phyloP scores from a whole-genome alignment of 73 alveolate genomes.

The Durusdinium trenchii region DNA sequence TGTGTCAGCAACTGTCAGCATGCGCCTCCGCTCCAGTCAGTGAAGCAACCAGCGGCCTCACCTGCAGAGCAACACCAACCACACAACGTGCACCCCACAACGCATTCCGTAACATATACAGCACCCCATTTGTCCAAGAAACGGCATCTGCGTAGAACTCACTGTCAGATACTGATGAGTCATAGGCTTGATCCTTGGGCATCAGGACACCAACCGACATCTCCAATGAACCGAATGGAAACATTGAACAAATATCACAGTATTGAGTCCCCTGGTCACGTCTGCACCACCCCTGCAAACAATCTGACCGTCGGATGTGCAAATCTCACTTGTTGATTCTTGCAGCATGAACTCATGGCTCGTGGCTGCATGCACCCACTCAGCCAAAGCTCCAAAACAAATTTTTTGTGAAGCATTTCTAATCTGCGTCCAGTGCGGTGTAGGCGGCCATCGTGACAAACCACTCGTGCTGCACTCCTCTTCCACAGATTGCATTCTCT shows the following conservation, averaged over 20 bases:
- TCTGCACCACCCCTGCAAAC: too few species aligned
- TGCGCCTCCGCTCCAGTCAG: conserved; percentile 17
- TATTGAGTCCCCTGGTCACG: too few species aligned
- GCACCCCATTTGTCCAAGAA: neutral
- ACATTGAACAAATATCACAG: too few species aligned
- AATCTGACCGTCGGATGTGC: too few species aligned
- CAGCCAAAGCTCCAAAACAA: neutral
- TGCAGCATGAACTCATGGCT: too few species aligned
- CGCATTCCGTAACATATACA: neutral
- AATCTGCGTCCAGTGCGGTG: conserved; percentile 83
- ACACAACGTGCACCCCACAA: neutral
- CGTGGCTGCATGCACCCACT: too few species aligned
- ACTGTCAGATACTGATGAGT: conserved; percentile 6
- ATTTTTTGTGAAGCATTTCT: conserved; percentile 66
- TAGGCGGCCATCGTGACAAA: conserved; percentile 84
- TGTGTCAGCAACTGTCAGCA: too few species aligned
- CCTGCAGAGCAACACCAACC: too few species aligned
- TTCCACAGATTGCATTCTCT: too few species aligned
- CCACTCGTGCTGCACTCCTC: conserved; percentile 56
- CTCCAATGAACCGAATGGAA: too few species aligned
- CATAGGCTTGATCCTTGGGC: conserved; percentile 48
- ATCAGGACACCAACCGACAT: too few species aligned
- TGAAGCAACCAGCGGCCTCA: conserved; percentile 26
- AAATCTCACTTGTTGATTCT: too few species aligned
- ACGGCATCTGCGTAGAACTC: conserved; percentile 65